phyloP scores from a whole-genome alignment of 2,329 filamentous ascomycete species.

The Ophiostoma ulmi region DNA sequence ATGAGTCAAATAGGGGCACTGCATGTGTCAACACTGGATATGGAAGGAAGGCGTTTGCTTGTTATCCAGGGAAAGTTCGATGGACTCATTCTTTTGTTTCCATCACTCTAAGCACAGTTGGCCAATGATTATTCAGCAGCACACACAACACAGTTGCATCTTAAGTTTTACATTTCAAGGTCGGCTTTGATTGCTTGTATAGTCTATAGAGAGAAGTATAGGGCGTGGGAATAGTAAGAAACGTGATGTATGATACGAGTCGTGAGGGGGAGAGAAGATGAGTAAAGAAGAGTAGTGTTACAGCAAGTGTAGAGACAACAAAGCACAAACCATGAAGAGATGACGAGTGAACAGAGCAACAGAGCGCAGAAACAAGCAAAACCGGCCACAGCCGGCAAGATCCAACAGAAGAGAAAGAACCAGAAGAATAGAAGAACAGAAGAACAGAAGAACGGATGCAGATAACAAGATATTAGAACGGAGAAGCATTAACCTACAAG shows the following conservation, averaged over 20 bases:
- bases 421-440: not conserved
- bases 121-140: not conserved
- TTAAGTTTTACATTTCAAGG: not conserved
- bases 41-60: not conserved
- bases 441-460: not conserved
- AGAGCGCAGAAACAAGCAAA: not conserved
- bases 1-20: not conserved
- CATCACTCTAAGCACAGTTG: not conserved
- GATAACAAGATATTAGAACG: not conserved
- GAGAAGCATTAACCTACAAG: not conserved
- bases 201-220: not conserved
- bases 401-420: not conserved
- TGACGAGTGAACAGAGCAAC: not conserved
- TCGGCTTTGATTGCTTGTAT: not conserved
- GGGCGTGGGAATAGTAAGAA: not conserved
- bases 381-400: not conserved
- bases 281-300: conserved; percentile 8
- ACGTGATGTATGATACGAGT: not conserved
- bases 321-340: not conserved
- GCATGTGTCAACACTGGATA: not conserved
- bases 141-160: not conserved
- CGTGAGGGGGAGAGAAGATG: not conserved
- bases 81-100: not conserved
- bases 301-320: conserved; percentile 8
- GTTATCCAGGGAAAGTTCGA: not conserved